phyloP scores from a whole-genome alignment of 2,329 filamentous ascomycete genomes.

The Ophiosphaerella herpotricha region DNA sequence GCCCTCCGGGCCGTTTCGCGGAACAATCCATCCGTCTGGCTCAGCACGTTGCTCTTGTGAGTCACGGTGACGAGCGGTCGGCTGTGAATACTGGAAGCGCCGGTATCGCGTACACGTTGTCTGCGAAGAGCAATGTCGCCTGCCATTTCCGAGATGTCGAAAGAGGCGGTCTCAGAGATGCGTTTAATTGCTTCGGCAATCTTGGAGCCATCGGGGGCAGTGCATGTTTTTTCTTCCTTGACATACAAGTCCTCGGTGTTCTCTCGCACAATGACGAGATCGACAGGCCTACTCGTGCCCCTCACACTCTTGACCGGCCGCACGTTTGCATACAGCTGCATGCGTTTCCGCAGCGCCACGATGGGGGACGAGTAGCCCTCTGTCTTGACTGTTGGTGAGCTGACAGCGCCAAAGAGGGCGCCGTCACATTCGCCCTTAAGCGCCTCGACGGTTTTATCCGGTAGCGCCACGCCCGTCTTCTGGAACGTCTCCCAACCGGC shows the following conservation, averaged over 20 bases:
- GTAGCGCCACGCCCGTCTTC: conserved; percentile 83
- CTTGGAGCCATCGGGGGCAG: conserved; percentile 72
- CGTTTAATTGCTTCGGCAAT: conserved; percentile 98
- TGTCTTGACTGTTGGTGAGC: conserved; percentile 85
- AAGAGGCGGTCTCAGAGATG: conserved; percentile 83
- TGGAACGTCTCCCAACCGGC: conserved; percentile 95
- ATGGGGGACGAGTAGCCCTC: conserved; percentile 97
- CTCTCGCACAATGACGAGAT: conserved; percentile 97
- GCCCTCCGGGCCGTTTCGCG: conserved; percentile 76
- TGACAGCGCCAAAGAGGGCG: conserved; percentile 93
- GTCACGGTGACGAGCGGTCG: conserved; percentile 88
- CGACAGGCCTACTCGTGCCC: conserved; percentile 70
- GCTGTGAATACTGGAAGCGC: conserved; percentile 65
- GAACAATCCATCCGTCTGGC: conserved; percentile 96
- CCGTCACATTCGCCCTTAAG: conserved; percentile 91
- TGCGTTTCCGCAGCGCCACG: conserved; percentile 91
- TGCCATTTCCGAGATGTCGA: conserved; percentile 88
- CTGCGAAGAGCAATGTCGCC: conserved; percentile 90
- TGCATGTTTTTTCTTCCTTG: conserved; percentile 88
- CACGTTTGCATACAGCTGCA: conserved; percentile 96
- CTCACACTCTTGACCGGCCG: conserved; percentile 86
- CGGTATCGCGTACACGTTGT: conserved; percentile 73
- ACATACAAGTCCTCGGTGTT: conserved; percentile 99
- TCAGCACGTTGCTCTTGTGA: conserved; percentile 97
- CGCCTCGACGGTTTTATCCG: conserved; percentile 87